Percentiles rank a stretch among this genome's conserved stretches.
Conservation (phyloP, 2,329 filamentous ascomycete species). For the Colletotrichum gigasporum region DNA sequence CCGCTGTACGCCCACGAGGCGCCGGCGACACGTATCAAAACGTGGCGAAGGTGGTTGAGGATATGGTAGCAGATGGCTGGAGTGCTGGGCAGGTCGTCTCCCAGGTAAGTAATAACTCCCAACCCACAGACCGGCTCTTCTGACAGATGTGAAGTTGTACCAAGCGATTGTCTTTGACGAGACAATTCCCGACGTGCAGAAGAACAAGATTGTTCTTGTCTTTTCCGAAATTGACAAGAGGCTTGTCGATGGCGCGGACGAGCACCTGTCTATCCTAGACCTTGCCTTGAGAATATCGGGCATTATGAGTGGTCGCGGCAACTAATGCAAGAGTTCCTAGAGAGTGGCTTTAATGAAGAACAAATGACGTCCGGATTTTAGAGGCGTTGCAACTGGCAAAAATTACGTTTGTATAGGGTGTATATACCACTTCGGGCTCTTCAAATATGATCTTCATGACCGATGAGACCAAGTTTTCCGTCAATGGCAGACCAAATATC, state of each 20-base stretch:
- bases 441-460: slow-evolving; percentile 41
- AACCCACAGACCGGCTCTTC: slow-evolving; percentile 1
- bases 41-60: slow-evolving; percentile 82
- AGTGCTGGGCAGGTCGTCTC: slow-evolving; percentile 88
- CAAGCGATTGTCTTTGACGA: slow-evolving; percentile 86
- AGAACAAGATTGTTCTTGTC: slow-evolving; percentile 86
- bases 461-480: slow-evolving; percentile 63
- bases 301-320: slow-evolving; percentile 63
- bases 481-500: slow-evolving; percentile 63
- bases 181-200: slow-evolving; percentile 82
- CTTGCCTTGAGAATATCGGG: slow-evolving; percentile 82
- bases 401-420: background rate
- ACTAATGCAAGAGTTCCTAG: slow-evolving; percentile 33
- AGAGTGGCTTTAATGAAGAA: background rate
- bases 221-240: slow-evolving; percentile 97
- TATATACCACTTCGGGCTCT: slow-evolving; percentile 14
- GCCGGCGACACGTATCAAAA: slow-evolving; percentile 73
- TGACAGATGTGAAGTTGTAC: slow-evolving; percentile 68
- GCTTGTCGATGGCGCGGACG: slow-evolving; percentile 92
- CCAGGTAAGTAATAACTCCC: slow-evolving; percentile 64
- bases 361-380: slow-evolving; percentile 12
- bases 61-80: slow-evolving; percentile 97
- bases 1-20: slow-evolving; percentile 79
- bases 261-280: slow-evolving; percentile 92
- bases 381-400: slow-evolving; percentile 20